phyloP scores from a whole-genome alignment of 441 rosid genomes.

The Jatropha podagrica region DNA sequence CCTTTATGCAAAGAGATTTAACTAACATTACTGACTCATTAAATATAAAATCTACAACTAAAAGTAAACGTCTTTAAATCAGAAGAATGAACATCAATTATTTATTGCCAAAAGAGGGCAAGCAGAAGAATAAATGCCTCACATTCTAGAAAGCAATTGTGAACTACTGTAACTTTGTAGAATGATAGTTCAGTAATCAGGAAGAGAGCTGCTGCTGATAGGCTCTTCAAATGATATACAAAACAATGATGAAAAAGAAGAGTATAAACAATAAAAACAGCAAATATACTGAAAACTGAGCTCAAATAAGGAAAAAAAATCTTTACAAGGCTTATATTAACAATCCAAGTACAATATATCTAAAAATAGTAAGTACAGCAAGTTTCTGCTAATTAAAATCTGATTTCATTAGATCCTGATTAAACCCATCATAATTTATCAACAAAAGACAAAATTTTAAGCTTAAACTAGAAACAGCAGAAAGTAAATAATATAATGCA shows the following conservation, averaged over 20 bases:
- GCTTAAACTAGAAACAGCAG: not conserved
- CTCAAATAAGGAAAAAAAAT: not conserved
- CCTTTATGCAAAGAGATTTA: not conserved
- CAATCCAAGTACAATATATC: not conserved
- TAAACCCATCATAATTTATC: not conserved
- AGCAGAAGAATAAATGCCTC: slow-evolving; percentile 1
- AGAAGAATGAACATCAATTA: not conserved
- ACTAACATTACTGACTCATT: slow-evolving; percentile 2
- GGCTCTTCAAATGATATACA: not conserved
- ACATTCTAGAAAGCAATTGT: slow-evolving; percentile 2
- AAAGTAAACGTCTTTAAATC: not conserved
- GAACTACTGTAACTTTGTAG: not conserved
- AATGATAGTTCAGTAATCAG: not conserved
- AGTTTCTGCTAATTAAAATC: not conserved
- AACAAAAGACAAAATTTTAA: not conserved
- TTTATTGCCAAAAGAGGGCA: not conserved
- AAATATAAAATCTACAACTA: slow-evolving; percentile 2
- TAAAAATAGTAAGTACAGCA: not conserved
- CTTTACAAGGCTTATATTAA: not conserved
- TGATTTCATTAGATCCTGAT: slow-evolving; percentile 17
- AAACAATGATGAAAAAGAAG: not conserved
- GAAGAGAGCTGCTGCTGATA: not conserved
- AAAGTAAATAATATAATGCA: slow-evolving; percentile 12
- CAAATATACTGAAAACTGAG: not conserved
- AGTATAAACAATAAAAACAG: not conserved